Base-by-base conservation (phyloP, 495 filamentous ascomycete species). In the Xeromyces bisporus region DNA sequence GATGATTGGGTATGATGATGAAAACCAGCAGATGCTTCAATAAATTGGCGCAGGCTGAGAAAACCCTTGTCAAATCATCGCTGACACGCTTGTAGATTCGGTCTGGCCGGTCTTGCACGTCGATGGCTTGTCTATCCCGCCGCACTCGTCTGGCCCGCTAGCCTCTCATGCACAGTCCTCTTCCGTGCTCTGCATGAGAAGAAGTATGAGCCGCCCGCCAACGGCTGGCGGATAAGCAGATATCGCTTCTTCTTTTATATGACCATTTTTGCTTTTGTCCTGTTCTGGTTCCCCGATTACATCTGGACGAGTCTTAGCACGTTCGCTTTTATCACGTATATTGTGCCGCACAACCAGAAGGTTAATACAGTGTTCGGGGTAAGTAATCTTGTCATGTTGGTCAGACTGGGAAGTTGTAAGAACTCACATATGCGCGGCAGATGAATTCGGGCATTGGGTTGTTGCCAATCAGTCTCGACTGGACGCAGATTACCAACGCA, bases 391-490 rank as follows among this genome's bases (percentile, higher is more conserved):
- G 79, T 62, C n/a, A n/a, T n/a, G n/a, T n/a, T n/a, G n/a, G n/a
- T n/a, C n/a, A 44, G 64, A 77, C 20, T 47, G 79, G 31, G 81
- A 73, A 4, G 81, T 75, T 75, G 73, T 81, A 41, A 66, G n/a
- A n/a, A n/a, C n/a, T n/a, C n/a, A n/a, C 67, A 0, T 77, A 76
- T 2, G 58, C 74, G 29, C 77, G 74, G 42, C 71, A 82, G 28
- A 74, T 82, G 18, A 57, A 69, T 17, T 83, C 80, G 3, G 80
- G 80, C 16, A 52, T 87, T 21, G 81, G 81, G 0, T 46, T 87
- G 10, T 77, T 85, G 36, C 80, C 80, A 7, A 43, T 87, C 36
- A 86, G 78, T 0, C 80, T 87, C 38, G 80, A 87, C 54, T 48
- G 45, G 45, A 66, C 71, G 59, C 5, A 66, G 58, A 34, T 48